Evolutionary conservation across 164 flowering plant genomes (phyloP), one percentile per base, ranked within the genome.

Genomic region (Tinospora cordifolia): DNA sequence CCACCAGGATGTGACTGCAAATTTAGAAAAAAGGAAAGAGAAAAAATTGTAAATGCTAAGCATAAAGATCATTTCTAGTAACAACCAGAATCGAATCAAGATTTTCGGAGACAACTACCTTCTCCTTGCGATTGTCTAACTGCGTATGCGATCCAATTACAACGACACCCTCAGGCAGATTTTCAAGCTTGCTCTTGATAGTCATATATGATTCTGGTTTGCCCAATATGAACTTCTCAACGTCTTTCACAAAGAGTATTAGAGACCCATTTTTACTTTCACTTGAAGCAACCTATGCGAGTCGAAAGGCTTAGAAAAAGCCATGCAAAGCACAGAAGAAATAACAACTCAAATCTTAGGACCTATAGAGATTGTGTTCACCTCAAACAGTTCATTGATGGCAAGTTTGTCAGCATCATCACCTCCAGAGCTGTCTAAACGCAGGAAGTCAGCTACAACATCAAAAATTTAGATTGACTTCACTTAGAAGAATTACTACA

Each of bases 131-230:
- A 75, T 67, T 89, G 79, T 93, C 98, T 75, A 79, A 62, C 78
- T 87, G 97, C 13, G 90, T 84, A 69, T 88, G 90, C 11, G 96
- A 88, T 63, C 88, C 96, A 75, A 93, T 90, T 12, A 91, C 87
- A 75, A 93, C 88, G 26, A 91, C 82, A 71, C 85, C 89, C 62
- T 80, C 83, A 27, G 97, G 94, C 39, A 93, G 71, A 73, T 76
- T 83, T 68, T 91, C 92, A 75, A 93, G 86, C 74, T 83, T 88
- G 66, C 72, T 76, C 77, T 80, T 90, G 49, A 93, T 81, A 54
- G 84, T 66, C 12, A 83, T 22, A 74, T 74, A 81, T 60, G 84
- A 83, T 44, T 88, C 98, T 8, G 80, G 69, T 60, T 83, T 86
- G 65, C 88, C 88, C 6, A 74, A 79, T 72, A 88, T 65, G 57